Evolutionary conservation across 2,329 filamentous ascomycete species (phyloP).

Genomic region (Aspergillus sp.): DNA sequence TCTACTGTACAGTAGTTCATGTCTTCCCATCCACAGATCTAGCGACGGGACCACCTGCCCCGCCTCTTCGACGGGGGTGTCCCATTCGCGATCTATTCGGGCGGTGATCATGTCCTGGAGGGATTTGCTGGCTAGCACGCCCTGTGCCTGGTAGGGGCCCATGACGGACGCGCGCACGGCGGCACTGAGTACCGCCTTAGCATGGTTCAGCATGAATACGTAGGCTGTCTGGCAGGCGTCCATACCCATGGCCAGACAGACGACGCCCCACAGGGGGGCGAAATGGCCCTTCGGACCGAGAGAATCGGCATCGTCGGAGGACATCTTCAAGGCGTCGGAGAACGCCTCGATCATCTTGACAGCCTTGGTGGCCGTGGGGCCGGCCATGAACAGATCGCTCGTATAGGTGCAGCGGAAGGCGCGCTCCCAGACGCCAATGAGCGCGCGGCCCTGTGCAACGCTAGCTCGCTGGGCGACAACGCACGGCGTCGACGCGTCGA

Average conservation of each 20-base stretch:
- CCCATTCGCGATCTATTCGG: conserved; percentile 50
- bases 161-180: conserved; percentile 62
- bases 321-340: conserved; percentile 36
- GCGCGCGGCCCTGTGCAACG: conserved; percentile 58
- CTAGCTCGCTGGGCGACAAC: conserved; percentile 61
- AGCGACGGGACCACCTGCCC: conserved; percentile 60
- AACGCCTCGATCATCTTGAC: conserved; percentile 35
- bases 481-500: conserved; percentile 62
- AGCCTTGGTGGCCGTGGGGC: conserved; percentile 17
- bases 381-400: conserved; percentile 8
- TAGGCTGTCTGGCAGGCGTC: conserved; percentile 55
- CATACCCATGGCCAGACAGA: conserved; percentile 53
- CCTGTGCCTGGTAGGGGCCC: conserved; percentile 64
- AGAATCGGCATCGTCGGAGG: conserved; percentile 27
- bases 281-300: conserved; percentile 53
- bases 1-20: conserved; percentile 64
- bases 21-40: conserved; percentile 64
- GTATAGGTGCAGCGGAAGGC: conserved; percentile 43
- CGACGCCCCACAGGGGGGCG: conserved; percentile 59
- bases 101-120: conserved; percentile 52
- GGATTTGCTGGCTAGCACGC: conserved; percentile 52
- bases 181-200: conserved; percentile 61
- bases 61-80: conserved; percentile 51
- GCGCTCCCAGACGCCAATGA: conserved; percentile 60
- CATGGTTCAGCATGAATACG: conserved; percentile 62